These are phyloP conservation scores for Trichoderma virens DNA, from an alignment of 495 filamentous ascomycete genomes.

Conservation along the genomic window DNA sequence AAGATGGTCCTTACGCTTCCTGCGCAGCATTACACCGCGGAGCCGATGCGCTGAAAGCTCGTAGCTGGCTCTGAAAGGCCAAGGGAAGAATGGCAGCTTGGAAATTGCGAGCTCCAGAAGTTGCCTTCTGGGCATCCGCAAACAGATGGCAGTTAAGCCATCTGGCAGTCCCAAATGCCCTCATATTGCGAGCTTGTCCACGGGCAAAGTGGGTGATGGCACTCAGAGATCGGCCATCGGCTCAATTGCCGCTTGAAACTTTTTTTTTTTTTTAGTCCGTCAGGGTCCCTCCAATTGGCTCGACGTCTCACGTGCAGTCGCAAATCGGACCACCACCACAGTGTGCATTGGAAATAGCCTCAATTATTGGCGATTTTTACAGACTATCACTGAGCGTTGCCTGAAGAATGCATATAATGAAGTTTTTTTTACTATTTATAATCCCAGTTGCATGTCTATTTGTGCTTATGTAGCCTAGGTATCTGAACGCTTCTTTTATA, in stretches of 20 bases:
- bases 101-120: conserved; percentile 25
- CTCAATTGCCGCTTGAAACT: neutral
- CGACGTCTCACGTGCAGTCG: neutral
- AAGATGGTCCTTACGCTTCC: conserved; percentile 23
- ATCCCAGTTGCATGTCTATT: neutral
- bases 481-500: neutral
- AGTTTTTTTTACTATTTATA: neutral
- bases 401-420: no score
- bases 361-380: no score
- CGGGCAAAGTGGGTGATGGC: conserved; percentile 3
- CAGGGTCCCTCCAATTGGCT: conserved; percentile 10
- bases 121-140: conserved; percentile 22
- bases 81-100: neutral
- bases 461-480: neutral
- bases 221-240: neutral
- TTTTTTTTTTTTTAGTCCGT: conserved; percentile 11
- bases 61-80: conserved; percentile 12
- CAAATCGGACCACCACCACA: conserved; percentile 2
- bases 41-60: conserved; percentile 24
- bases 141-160: conserved; percentile 10
- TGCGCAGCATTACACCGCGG: conserved; percentile 23
- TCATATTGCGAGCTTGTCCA: conserved; percentile 10
- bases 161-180: conserved; percentile 11
- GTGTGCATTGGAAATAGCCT: neutral
- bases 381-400: no score